Evolutionary conservation across 306 rosid genomes (phyloP), one percentile per base, ranked within the genome.

Genomic region (Lotus japonicus): DNA sequence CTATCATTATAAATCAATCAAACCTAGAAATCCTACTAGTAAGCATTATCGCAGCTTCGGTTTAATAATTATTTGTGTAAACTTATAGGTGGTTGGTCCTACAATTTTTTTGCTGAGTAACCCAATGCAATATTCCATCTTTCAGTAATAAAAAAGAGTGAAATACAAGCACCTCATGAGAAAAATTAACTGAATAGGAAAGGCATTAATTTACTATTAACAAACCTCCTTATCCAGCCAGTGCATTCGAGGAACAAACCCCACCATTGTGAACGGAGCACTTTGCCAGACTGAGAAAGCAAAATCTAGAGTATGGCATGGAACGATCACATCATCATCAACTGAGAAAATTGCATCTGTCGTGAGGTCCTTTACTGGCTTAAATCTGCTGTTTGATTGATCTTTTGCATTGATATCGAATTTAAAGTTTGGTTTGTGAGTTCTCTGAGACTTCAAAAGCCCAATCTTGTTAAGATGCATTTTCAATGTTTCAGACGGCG

Each of bases 211-310:
- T 53, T 21, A 19, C 33, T 46, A 39, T 13, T 53, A 52, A 46
- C 87, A 38, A 58, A 80, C 92, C 86, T 74, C 74, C 48, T 58
- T 76, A 58, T 87, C 84, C 58, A 80, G 74, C 89, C 81, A 82
- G 68, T 84, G 88, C 81, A 73, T 82, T 31, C 83, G 84, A 70
- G 89, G 88, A 70, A 81, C 83, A 77, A 84, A 84, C 58, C 92
- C 92, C 65, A 82, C 89, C 89, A 84, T 78, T 3, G 84, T 55
- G 42, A 18, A 69, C 2, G 83, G 83, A 26, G 86, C 84, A 53
- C 68, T 82, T 71, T 73, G 75, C 89, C 87, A 82, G 42, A 78
- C 89, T 12, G 83, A 50, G 83, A 87, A 84, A 69, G 89, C 87
- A 66, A 78, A 82, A 58, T 87, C 81, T 16, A 82, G 71, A 3